Conservation (phyloP, 805 yeast species). For the Myxozyma monticola region DNA sequence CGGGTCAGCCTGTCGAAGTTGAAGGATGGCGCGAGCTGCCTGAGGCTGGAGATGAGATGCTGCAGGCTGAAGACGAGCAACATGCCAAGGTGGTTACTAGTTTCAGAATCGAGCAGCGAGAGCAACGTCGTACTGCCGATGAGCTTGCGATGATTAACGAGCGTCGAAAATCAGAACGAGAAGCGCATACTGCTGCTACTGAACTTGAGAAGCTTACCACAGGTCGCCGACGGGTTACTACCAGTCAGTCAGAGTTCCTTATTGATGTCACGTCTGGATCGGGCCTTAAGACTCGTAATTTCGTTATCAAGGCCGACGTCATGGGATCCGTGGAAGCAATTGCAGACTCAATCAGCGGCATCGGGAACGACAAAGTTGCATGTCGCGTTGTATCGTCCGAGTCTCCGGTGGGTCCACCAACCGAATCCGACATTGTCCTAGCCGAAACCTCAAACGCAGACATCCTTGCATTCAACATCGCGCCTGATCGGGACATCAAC, state of each 20-base stretch:
- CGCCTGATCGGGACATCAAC: constrained; percentile 63
- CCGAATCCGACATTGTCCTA: constrained; percentile 63
- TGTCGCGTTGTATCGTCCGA: constrained; percentile 68
- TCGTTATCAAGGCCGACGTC: constrained; percentile 86
- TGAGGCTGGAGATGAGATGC: constrained; percentile 80
- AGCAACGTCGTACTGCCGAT: constrained; percentile 55
- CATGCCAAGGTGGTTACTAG: constrained; percentile 71
- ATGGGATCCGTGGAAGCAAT: constrained; percentile 95
- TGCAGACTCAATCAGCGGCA: constrained; percentile 68
- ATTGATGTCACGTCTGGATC: constrained; percentile 30
- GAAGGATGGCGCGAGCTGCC: constrained; percentile 95
- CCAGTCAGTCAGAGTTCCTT: constrained; percentile 28
- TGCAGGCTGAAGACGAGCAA: constrained; percentile 70
- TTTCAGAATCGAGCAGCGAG: constrained; percentile 58
- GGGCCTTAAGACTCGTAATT: constrained; percentile 48
- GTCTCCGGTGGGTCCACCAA: constrained; percentile 85
- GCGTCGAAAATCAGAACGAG: constrained; percentile 51
- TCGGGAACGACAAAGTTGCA: constrained; percentile 86
- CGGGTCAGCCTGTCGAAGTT: constrained; percentile 86
- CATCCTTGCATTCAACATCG: constrained; percentile 74
- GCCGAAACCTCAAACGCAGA: constrained; percentile 71
- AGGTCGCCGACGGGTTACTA: neutral
- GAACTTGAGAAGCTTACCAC: constrained; percentile 46
- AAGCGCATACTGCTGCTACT: constrained; percentile 49
- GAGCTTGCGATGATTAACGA: constrained; percentile 73